Evolutionary conservation across 139 green algal species (phyloP), one percentile per base, ranked within the genome.

Genomic region (Picochlorum sp.): DNA sequence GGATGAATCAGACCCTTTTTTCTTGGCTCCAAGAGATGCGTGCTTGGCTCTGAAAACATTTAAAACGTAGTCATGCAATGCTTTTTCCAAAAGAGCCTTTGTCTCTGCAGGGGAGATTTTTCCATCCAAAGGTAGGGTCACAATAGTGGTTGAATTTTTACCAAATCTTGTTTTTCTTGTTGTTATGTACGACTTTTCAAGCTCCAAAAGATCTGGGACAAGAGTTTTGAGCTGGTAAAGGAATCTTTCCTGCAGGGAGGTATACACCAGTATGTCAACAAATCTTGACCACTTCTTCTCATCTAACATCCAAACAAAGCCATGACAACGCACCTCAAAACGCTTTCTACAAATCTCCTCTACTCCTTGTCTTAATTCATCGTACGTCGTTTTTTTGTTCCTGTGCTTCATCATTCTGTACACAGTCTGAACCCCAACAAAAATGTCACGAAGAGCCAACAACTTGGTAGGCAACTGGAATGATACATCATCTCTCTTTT

Each of bases 221-320:
- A 73, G 59, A 25, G 45, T 51, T 39, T 64, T 44, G 37, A 73
- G 57, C 52, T 73, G 66, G 9, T 51, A 40, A n/a, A 69, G 24
- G 26, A 64, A 54, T 1, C 12, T 29, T 22, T 58, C 25, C n/a
- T n/a, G n/a, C n/a, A n/a, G n/a, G n/a, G n/a, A n/a, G n/a, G n/a
- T n/a, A n/a, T n/a, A n/a, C n/a, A n/a, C n/a, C n/a, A n/a, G n/a
- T n/a, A n/a, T n/a, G n/a, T n/a, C n/a, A n/a, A n/a, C n/a, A n/a
- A n/a, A n/a, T n/a, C n/a, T n/a, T n/a, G n/a, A n/a, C n/a, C n/a
- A n/a, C n/a, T n/a, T n/a, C n/a, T n/a, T n/a, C n/a, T n/a, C n/a
- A n/a, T n/a, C n/a, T n/a, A n/a, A n/a, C n/a, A n/a, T n/a, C n/a
- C n/a, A n/a, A n/a, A n/a, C n/a, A n/a, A n/a, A n/a, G n/a, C n/a